Evolutionary conservation across 1,139 yeast species (phyloP).

Genomic region (Blastobotrys niveus): DNA sequence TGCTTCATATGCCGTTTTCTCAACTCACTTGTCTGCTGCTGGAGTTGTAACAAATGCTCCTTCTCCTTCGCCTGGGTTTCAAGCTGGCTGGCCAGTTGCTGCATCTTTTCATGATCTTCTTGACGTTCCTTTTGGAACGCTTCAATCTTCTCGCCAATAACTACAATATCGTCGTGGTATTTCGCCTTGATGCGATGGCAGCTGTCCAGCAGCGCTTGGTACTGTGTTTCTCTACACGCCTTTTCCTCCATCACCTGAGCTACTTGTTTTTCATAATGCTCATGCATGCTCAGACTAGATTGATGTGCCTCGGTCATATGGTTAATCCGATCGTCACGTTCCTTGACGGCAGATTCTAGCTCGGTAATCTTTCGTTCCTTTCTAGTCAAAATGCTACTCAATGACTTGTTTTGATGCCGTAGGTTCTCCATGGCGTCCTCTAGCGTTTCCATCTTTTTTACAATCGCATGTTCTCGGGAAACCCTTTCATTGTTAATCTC

Average conservation of each 20-base stretch:
- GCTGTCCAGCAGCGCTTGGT: constrained; percentile 24
- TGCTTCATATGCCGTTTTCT: constrained; percentile 22
- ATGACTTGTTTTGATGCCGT: constrained; percentile 28
- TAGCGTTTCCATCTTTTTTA: constrained; percentile 25
- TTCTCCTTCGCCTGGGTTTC: constrained; percentile 21
- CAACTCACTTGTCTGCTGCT: constrained; percentile 20
- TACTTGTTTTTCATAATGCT: constrained; percentile 13
- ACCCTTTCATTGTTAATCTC: constrained; percentile 25
- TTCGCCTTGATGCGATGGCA: constrained; percentile 20
- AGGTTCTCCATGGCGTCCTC: constrained; percentile 26
- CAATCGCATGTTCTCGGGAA: constrained; percentile 23
- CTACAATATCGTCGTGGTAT: constrained; percentile 21
- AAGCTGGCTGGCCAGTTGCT: constrained; percentile 16
- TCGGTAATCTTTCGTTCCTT: constrained; percentile 29
- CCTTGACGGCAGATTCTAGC: constrained; percentile 19
- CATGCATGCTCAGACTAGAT: constrained; percentile 6
- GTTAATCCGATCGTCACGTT: constrained; percentile 15
- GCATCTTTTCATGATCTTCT: constrained; percentile 19
- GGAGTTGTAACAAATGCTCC: constrained; percentile 21
- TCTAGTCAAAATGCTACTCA: constrained; percentile 25
- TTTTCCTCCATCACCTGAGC: constrained; percentile 20
- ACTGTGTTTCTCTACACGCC: constrained; percentile 23
- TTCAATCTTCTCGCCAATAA: constrained; percentile 18
- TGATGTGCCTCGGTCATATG: constrained; percentile 13
- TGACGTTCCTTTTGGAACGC: constrained; percentile 19